Percentiles rank a stretch among this genome's conserved stretches.
phyloP scores from a whole-genome alignment of 352 stramenopile species.

The Globisporangium cederbergense region DNA sequence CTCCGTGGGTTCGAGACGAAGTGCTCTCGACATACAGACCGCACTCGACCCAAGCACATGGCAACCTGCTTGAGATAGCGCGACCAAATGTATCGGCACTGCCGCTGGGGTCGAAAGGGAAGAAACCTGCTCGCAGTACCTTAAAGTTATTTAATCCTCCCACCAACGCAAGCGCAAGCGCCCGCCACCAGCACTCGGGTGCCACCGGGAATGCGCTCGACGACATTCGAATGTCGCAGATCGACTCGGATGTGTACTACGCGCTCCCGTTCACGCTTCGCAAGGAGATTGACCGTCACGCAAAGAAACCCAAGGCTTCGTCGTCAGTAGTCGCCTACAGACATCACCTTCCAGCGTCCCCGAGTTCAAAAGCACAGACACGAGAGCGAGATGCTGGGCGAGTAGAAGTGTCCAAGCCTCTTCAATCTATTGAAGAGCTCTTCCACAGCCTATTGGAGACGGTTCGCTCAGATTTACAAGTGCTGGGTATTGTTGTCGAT shows the following conservation, averaged over 20 bases:
- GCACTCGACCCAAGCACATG: not conserved
- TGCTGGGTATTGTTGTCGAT: slow-evolving; percentile 15
- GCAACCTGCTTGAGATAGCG: not conserved
- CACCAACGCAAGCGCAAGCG: slow-evolving; percentile 11
- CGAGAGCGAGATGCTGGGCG: slow-evolving; percentile 6
- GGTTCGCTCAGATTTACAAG: slow-evolving; percentile 3
- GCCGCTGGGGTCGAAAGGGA: slow-evolving; percentile 19
- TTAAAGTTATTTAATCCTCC: slow-evolving; percentile 32
- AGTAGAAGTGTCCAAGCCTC: not conserved
- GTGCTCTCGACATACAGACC: slow-evolving; percentile 38
- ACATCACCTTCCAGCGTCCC: not conserved
- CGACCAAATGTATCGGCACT: not conserved
- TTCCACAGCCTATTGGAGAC: slow-evolving; percentile 29
- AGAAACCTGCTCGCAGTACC: slow-evolving; percentile 21
- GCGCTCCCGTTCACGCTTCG: slow-evolving; percentile 62
- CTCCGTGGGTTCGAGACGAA: slow-evolving; percentile 47
- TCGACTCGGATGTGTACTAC: slow-evolving; percentile 75
- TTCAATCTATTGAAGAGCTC: slow-evolving; percentile 57
- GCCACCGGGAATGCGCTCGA: slow-evolving; percentile 36
- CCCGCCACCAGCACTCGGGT: not conserved
- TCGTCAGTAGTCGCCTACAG: slow-evolving; percentile 1
- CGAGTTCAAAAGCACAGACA: slow-evolving; percentile 9
- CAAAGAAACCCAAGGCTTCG: slow-evolving; percentile 37
- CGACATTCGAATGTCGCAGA: slow-evolving; percentile 73
- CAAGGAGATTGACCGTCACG: slow-evolving; percentile 62